Evolutionary conservation across 2,329 filamentous ascomycete genomes (phyloP).

Genomic region (Pseudogymnoascus verrucosus): DNA sequence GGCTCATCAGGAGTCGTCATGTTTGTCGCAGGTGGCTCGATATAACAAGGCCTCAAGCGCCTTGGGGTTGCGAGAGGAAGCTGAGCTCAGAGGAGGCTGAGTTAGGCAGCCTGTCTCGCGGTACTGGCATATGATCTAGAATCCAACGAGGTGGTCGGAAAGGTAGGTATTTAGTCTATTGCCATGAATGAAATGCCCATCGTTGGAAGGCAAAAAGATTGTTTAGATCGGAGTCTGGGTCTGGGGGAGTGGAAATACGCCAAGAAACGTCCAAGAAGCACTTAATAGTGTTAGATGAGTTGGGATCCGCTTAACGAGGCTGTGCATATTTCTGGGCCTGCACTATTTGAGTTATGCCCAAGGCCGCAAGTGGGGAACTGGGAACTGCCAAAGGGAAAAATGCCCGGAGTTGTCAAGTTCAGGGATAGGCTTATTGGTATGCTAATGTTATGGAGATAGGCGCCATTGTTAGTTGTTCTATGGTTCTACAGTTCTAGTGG

Average conservation of each 20-base stretch:
- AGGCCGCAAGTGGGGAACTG: background rate
- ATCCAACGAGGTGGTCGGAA: background rate
- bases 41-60: background rate
- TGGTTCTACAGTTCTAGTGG: background rate
- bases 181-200: background rate
- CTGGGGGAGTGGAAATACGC: background rate
- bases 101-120: background rate
- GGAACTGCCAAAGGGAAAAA: background rate
- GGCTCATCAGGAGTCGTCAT: constrained; percentile 3
- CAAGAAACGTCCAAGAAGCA: background rate
- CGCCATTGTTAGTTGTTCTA: background rate
- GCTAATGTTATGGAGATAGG: background rate
- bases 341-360: background rate
- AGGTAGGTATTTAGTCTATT: background rate
- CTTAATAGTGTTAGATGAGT: background rate
- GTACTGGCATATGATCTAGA: constrained; percentile 1
- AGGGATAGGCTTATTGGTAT: background rate
- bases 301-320: background rate
- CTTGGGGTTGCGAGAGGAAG: background rate
- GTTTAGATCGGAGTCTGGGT: background rate
- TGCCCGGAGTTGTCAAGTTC: background rate
- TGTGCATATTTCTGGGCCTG: background rate
- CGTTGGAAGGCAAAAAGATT: background rate
- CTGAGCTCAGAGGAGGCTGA: background rate
- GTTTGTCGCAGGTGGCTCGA: background rate